phyloP scores from a whole-genome alignment of 805 yeast species.

The Sugiyamaella smithiae region DNA sequence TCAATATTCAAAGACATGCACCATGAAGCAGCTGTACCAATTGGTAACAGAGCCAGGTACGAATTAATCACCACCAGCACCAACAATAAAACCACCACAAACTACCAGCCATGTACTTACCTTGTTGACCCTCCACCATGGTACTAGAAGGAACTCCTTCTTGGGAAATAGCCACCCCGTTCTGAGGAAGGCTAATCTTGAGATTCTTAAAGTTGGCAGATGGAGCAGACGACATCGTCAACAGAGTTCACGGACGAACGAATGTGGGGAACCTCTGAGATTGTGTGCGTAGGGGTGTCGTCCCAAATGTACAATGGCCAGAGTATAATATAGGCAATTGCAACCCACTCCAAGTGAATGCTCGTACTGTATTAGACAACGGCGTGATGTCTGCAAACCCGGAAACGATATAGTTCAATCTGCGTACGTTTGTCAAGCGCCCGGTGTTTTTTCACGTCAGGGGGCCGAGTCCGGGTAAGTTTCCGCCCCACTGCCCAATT shows the following conservation, averaged over 20 bases:
- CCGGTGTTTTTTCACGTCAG: slow-evolving; percentile 4
- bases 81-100: too few species aligned
- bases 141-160: slow-evolving; percentile 1
- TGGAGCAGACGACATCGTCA: slow-evolving; percentile 1
- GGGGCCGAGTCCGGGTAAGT: slow-evolving; percentile 2
- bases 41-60: too few species aligned
- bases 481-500: slow-evolving; percentile 3
- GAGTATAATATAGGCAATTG: too few species aligned
- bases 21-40: too few species aligned
- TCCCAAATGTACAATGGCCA: too few species aligned
- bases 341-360: too few species aligned
- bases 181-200: background rate
- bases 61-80: too few species aligned
- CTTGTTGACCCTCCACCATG: slow-evolving; percentile 1
- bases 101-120: too few species aligned
- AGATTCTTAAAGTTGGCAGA: slow-evolving; percentile 3
- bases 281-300: background rate
- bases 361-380: too few species aligned
- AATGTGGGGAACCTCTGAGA: background rate
- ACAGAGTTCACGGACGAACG: background rate
- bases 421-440: background rate
- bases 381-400: too few species aligned
- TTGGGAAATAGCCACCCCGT: slow-evolving; percentile 5
- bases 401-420: background rate
- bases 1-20: too few species aligned